These are phyloP conservation scores for Amauroascus niger DNA, from an alignment of 2,329 filamentous ascomycete genomes.

Conservation along the genomic window DNA sequence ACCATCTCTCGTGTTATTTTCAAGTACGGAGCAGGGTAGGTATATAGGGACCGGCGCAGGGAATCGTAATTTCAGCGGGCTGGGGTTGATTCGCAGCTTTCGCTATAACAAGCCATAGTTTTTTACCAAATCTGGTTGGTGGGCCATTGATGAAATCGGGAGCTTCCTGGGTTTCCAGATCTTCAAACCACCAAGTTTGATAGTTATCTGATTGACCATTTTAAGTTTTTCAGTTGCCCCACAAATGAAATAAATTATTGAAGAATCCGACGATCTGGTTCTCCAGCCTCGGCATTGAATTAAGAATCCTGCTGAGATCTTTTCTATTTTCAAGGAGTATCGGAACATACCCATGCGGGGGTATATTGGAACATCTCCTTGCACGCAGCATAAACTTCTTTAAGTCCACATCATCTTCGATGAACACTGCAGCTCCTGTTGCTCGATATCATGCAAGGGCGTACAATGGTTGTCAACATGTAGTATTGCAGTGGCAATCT, in stretches of 20 bases:
- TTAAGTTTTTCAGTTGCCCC: slow-evolving; percentile 36
- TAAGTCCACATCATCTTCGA: slow-evolving; percentile 30
- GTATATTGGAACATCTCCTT: slow-evolving; percentile 26
- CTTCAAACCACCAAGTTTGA: too few species aligned
- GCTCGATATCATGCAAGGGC: slow-evolving; percentile 31
- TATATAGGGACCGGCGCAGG: too few species aligned
- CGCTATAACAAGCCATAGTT: too few species aligned
- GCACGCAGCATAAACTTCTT: slow-evolving; percentile 28
- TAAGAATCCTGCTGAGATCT: slow-evolving; percentile 20
- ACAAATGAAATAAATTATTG: slow-evolving; percentile 34
- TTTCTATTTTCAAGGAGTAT: slow-evolving; percentile 22
- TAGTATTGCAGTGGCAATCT: slow-evolving; percentile 32
- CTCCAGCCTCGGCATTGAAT: slow-evolving; percentile 16
- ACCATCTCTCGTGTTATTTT: too few species aligned
- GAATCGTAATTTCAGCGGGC: too few species aligned
- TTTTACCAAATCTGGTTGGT: too few species aligned
- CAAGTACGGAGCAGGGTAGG: too few species aligned
- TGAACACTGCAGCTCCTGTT: slow-evolving; percentile 30
- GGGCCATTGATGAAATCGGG: too few species aligned
- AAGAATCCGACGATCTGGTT: slow-evolving; percentile 25
- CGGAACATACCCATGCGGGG: slow-evolving; percentile 21
- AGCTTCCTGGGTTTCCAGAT: too few species aligned
- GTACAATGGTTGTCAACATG: slow-evolving; percentile 31
- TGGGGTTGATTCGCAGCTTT: too few species aligned
- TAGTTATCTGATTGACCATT: too few species aligned